A percentile compares a stretch with the other conserved stretches of the same genome.
Conservation (phyloP, 148 eudicot species). For the Cornus controversa region DNA sequence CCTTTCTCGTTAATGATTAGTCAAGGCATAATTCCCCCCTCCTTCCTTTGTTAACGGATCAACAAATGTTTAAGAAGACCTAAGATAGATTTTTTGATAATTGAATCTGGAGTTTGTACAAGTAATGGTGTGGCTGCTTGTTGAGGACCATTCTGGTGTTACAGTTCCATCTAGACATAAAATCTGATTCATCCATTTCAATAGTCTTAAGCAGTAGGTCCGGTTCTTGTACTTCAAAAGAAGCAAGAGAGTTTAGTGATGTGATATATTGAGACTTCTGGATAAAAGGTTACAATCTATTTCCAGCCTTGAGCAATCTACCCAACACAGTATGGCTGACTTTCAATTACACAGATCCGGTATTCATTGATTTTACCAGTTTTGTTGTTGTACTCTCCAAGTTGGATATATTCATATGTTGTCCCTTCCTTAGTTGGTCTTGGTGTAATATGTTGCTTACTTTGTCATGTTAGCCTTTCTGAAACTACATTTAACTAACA, state of each 20-base stretch:
- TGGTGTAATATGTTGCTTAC: background rate
- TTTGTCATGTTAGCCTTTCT: background rate
- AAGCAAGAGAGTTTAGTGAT: background rate
- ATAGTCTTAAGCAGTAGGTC: background rate
- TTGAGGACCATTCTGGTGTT: background rate
- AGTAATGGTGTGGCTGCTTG: background rate
- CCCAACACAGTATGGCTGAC: background rate
- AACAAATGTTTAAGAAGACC: background rate
- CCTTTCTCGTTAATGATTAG: background rate
- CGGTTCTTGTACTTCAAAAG: background rate
- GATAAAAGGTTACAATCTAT: background rate
- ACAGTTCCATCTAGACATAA: background rate
- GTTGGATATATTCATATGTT: background rate
- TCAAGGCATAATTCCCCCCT: background rate
- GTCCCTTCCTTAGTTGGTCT: background rate
- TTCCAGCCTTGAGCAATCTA: background rate
- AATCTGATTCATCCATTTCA: background rate
- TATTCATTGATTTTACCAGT: background rate
- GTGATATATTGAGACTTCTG: background rate
- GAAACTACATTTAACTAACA: background rate
- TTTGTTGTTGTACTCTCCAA: background rate
- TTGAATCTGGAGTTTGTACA: background rate
- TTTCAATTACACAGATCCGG: background rate
- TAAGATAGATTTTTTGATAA: background rate
- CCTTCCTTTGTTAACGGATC: background rate